Conservation (phyloP, 805 yeast species). For the Saturnispora zaruensis region DNA sequence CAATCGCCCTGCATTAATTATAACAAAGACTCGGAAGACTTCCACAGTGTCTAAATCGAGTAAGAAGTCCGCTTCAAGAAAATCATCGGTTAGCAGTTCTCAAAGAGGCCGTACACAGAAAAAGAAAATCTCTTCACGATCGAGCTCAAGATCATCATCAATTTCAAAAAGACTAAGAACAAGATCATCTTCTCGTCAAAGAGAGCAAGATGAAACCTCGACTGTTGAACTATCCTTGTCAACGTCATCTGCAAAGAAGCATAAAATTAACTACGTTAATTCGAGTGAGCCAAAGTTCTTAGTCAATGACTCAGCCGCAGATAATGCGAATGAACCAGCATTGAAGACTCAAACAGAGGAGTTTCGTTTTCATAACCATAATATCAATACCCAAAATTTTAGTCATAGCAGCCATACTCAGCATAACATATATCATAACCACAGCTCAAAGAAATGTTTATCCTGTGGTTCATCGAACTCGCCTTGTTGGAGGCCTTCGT, state of each 20-base stretch:
- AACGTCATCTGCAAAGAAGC: constrained; percentile 3
- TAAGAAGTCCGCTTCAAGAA: neutral
- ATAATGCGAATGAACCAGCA: neutral
- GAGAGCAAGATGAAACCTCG: neutral
- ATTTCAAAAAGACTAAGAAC: constrained; percentile 8
- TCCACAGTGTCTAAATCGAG: neutral
- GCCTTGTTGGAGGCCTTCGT: constrained; percentile 98
- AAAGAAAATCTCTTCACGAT: neutral
- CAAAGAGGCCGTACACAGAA: neutral
- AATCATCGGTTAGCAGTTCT: neutral
- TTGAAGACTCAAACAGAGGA: neutral
- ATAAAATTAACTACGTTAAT: constrained; percentile 8
- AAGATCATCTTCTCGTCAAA: constrained; percentile 3
- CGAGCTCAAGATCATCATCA: neutral
- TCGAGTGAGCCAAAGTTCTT: constrained; percentile 4
- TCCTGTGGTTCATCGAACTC: constrained; percentile 87
- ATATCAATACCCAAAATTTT: neutral
- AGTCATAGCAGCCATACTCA: constrained; percentile 1
- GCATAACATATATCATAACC: constrained; percentile 11
- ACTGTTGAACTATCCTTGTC: neutral
- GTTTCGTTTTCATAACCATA: neutral
- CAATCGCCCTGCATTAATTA: constrained; percentile 1
- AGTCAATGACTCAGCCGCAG: neutral
- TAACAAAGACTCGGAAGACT: constrained; percentile 9
- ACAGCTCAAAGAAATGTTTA: constrained; percentile 54